Conservation (phyloP, 2,329 filamentous ascomycete genomes). For the Byssochlamys sp. region DNA sequence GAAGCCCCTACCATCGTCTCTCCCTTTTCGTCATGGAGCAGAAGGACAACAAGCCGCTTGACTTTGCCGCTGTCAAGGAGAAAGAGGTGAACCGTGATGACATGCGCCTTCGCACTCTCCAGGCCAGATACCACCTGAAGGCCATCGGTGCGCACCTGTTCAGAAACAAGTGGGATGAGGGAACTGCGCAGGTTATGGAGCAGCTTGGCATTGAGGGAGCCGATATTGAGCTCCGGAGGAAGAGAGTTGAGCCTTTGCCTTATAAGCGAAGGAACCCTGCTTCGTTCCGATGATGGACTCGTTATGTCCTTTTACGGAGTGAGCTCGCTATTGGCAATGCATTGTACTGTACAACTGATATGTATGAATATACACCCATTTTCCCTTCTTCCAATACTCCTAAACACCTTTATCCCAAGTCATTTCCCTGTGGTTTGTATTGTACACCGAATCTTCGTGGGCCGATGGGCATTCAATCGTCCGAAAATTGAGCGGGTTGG, state of each 20-base stretch:
- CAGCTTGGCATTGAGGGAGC: conserved; percentile 63
- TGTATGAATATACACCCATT: conserved; percentile 33
- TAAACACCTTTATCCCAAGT: not conserved
- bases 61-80: conserved; percentile 49
- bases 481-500: conserved; percentile 19
- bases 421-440: not conserved
- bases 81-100: conserved; percentile 47
- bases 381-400: conserved; percentile 4
- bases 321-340: conserved; percentile 11
- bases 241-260: conserved; percentile 60
- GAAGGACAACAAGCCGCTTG: conserved; percentile 49
- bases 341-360: conserved; percentile 34
- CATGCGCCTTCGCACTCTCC: conserved; percentile 67
- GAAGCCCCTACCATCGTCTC: conserved; percentile 80
- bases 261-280: conserved; percentile 51
- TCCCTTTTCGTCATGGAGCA: conserved; percentile 79
- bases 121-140: conserved; percentile 57
- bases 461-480: conserved; percentile 4
- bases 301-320: conserved; percentile 3
- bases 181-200: conserved; percentile 77
- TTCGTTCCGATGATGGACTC: conserved; percentile 30
- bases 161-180: conserved; percentile 80
- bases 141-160: conserved; percentile 81
- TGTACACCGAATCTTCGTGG: not conserved
- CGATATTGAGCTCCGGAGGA: conserved; percentile 74